Percentiles rank a stretch among this genome's conserved stretches.
Evolutionary conservation across 805 yeast genomes (phyloP).

Genomic region (Komagataella pseudopastoris): DNA sequence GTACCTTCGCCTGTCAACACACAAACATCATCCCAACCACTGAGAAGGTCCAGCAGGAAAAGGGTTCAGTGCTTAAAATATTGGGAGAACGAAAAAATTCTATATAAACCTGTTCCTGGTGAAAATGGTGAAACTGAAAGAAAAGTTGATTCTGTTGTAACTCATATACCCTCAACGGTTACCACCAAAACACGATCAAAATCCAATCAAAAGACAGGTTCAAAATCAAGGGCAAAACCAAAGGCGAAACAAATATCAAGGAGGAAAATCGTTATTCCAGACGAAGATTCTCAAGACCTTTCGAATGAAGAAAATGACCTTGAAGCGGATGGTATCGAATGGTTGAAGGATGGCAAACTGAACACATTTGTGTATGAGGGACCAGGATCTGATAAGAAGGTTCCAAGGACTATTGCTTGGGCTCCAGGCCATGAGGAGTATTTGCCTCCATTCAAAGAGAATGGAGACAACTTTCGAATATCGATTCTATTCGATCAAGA

Average conservation of each 20-base stretch:
- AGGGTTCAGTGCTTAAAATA: slow-evolving; percentile 62
- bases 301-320: slow-evolving; percentile 20
- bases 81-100: slow-evolving; percentile 73
- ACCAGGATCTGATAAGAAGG: slow-evolving; percentile 30
- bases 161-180: neutral
- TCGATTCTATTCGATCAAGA: slow-evolving; percentile 54
- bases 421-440: slow-evolving; percentile 42
- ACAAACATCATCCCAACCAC: neutral
- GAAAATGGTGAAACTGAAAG: slow-evolving; percentile 21
- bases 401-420: slow-evolving; percentile 44
- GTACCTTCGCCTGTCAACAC: slow-evolving; percentile 1
- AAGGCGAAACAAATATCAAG: neutral
- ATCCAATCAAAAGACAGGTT: slow-evolving; percentile 4
- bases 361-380: slow-evolving; percentile 35
- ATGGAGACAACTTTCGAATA: slow-evolving; percentile 42
- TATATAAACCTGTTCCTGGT: slow-evolving; percentile 27
- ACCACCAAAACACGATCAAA: neutral
- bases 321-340: slow-evolving; percentile 30
- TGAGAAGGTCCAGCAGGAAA: slow-evolving; percentile 54
- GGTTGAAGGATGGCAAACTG: slow-evolving; percentile 31
- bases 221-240: slow-evolving; percentile 2
- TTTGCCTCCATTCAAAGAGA: slow-evolving; percentile 22
- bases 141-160: neutral
- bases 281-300: neutral
- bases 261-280: neutral